Evolutionary conservation across 2,329 filamentous ascomycete genomes (phyloP), one percentile per base, ranked within the genome.

Genomic region (Teratosphaeria zuluensis): DNA sequence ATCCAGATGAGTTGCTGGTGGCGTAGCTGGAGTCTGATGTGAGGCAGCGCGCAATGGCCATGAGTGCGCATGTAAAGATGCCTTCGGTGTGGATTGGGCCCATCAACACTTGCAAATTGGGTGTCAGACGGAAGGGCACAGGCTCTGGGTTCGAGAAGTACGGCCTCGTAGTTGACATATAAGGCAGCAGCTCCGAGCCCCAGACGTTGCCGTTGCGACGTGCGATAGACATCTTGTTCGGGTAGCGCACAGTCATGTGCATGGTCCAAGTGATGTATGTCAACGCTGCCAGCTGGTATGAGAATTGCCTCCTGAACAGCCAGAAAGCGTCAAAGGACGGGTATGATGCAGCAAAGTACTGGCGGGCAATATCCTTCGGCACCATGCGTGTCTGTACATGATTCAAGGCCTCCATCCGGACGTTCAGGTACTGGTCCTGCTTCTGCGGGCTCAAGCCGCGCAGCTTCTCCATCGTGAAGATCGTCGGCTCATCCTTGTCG

Each of bases 181-280:
- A 88, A 0, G 94, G 90, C 75, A 97, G 89, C 56, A 97, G 80
- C 74, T 99, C 94, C 7, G 90, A 90, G 54, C 91, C 92, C 95
- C 95, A 99, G 65, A 99, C 89, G 69, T 95, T 94, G 64, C 95
- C 95, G 5, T 88, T 91, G 32, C 84, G 83, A 28, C 91, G 87
- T 11, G 90, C 88, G 69, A 99, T 95, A 75, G 89, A 88, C 73
- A 97, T 87, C 80, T 99, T 99, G 74, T 92, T 90, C 5, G 94
- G 95, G 74, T 94, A 96, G 32, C 94, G 89, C 72, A 90, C 90
- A 72, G 92, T 90, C 85, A 99, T 97, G 77, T 92, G 92, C 78
- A 99, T 87, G 60, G 96, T 88, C 72, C 97, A 99, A 3, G 94
- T 97, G 88, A 99, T 96, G 77, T 99, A 99, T 0, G 94, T 96